Conservation (phyloP, 164 flowering plant genomes). For the Liriodendron chinense region DNA sequence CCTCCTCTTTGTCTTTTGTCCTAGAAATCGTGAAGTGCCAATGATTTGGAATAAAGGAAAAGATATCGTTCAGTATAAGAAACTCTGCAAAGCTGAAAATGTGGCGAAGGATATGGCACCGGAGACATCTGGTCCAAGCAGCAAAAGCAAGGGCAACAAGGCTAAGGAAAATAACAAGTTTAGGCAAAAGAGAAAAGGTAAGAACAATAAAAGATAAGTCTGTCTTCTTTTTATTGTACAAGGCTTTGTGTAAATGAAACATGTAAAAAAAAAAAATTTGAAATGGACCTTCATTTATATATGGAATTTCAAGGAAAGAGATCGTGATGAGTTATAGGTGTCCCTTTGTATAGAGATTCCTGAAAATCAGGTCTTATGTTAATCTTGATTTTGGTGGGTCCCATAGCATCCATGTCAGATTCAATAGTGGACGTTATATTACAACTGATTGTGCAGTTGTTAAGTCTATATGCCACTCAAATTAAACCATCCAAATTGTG, state of each 20-base stretch:
- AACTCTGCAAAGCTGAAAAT: constrained; percentile 19
- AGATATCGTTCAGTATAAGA: constrained; percentile 38
- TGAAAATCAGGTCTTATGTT: no score
- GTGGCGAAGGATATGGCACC: constrained; percentile 44
- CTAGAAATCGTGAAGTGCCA: constrained; percentile 62
- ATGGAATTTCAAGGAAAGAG: no score
- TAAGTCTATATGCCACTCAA: no score
- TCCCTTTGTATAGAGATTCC: no score
- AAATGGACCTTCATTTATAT: no score
- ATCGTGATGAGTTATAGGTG: constrained; percentile 3
- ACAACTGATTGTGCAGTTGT: no score
- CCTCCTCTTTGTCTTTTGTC: neutral
- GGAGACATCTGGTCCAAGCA: neutral
- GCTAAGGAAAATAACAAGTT: constrained; percentile 1
- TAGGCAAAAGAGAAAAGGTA: constrained; percentile 3
- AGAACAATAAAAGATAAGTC: neutral
- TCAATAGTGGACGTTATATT: no score
- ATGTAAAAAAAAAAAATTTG: constrained; percentile 15
- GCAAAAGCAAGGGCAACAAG: neutral
- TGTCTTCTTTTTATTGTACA: neutral
- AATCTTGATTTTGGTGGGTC: no score
- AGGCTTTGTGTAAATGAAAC: neutral
- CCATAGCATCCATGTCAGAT: no score
- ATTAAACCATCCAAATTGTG: no score
- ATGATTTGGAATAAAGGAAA: constrained; percentile 38